These are phyloP conservation scores for Amaranthus tricolor DNA, from an alignment of 179 eudicot genomes.

Conservation along the genomic window DNA sequence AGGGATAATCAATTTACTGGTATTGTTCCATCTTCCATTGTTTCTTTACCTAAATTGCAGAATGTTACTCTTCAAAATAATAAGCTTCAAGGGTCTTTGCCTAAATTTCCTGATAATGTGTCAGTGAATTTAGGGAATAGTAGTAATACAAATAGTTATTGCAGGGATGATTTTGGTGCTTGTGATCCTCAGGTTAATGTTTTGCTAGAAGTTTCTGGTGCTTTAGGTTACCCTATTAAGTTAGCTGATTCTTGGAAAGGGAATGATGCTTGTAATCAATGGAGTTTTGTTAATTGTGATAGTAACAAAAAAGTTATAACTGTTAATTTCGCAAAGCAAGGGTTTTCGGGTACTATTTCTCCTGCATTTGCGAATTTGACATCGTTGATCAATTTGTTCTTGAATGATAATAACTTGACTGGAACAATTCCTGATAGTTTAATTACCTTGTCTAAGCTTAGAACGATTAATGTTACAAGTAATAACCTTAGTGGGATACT, in stretches of 20 bases:
- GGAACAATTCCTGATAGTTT: constrained; percentile 55
- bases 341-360: constrained; percentile 52
- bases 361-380: constrained; percentile 57
- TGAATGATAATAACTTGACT: constrained; percentile 68
- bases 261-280: constrained; percentile 52
- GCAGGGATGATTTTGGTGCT: constrained; percentile 39
- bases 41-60: constrained; percentile 31
- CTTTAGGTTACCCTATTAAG: constrained; percentile 49
- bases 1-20: constrained; percentile 69
- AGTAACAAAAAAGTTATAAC: constrained; percentile 28
- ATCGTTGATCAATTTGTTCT: constrained; percentile 33
- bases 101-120: constrained; percentile 33
- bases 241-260: constrained; percentile 67
- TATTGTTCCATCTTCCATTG: constrained; percentile 43
- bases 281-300: constrained; percentile 58
- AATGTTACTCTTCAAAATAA: constrained; percentile 61
- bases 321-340: constrained; percentile 50
- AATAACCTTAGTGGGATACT: constrained; percentile 60
- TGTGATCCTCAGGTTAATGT: constrained; percentile 58
- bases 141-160: constrained; percentile 39
- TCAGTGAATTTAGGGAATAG: constrained; percentile 21
- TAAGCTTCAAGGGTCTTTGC: constrained; percentile 62
- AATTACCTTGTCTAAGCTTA: constrained; percentile 44
- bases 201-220: constrained; percentile 46
- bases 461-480: constrained; percentile 42